Base-by-base conservation (phyloP, 2,329 filamentous ascomycete species). In the Penicillium crustosum region DNA sequence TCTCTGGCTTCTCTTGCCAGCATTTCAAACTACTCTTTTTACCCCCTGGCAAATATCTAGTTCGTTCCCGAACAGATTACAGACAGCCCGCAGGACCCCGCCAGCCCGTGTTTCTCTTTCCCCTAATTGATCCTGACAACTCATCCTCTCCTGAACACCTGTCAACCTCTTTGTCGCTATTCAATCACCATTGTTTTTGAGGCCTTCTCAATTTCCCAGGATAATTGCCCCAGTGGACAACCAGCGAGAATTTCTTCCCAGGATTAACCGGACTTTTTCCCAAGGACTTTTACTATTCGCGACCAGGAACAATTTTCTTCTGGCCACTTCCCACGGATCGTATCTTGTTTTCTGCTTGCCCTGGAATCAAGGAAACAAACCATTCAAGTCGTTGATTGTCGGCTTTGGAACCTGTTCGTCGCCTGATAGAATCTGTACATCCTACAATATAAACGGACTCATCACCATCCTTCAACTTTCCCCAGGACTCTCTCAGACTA, bases 401-500 rank as follows among this genome's bases (percentile, higher is more conserved):
- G 58, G 36, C 53, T 53, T 58, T 59, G 57, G 45, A 55, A 51
- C 50, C 45, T 60, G 43, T 51, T 49, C 43, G 50, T 55, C 61
- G 57, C 59, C 53, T 47, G 60, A 62, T 55, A 58, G 61, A 54
- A 47, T 35, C 52, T 65, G 61, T 67, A 66, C 58, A 58, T 62
- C 55, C 55, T 56, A 47, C 62, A 66, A 64, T 65, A 60, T 57
- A 35, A 65, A 60, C 53, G 61, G 63, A 61, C 48, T 50, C 54
- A 47, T 35, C 53, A 61, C 48, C 53, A 51, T 57, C 53, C 39
- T 35, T 57, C 62, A 55, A 53, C 54, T 55, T 36, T 49, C 43
- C 49, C 49, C 35, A 36, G 54, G 61, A 57, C 47, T 35, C 36
- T 35, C 36, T 54, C 45, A 53, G 53, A 59, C 31, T 23, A 53